phyloP scores from a whole-genome alignment of 1,284 basidiomycete species.

The Heterobasidion parviporum region DNA sequence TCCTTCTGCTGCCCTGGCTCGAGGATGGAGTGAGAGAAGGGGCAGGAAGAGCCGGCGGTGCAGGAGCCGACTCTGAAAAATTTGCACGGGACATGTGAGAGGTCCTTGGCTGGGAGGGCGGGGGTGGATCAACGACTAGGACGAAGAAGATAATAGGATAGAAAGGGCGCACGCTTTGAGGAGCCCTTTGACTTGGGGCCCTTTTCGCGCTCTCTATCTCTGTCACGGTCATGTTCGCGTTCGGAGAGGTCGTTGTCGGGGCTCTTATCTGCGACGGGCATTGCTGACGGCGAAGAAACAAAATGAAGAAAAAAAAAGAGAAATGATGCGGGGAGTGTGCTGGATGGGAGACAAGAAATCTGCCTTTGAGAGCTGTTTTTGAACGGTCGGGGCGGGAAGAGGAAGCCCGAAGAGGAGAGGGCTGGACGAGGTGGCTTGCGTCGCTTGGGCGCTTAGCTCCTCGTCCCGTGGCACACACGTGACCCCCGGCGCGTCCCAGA shows the following conservation, averaged over 20 bases:
- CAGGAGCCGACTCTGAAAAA: conserved; percentile 94
- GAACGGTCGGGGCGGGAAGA: not conserved
- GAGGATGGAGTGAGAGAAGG: conserved; percentile 74
- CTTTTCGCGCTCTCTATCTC: conserved; percentile 24
- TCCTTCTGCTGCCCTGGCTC: conserved; percentile 83
- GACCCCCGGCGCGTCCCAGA: not conserved
- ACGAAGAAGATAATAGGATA: conserved; percentile 6
- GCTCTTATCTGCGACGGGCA: conserved; percentile 24
- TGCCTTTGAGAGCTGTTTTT: too few relatives aligned
- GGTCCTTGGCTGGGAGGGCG: conserved; percentile 58
- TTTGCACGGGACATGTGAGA: conserved; percentile 97
- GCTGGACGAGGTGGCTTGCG: conserved; percentile 3
- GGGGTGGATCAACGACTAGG: not conserved
- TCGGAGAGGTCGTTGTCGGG: conserved; percentile 19
- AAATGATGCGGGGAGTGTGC: not conserved
- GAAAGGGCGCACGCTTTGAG: conserved; percentile 24
- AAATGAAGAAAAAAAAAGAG: conserved; percentile 2
- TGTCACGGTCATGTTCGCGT: conserved; percentile 25
- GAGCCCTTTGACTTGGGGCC: conserved; percentile 25
- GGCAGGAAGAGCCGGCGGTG: conserved; percentile 91
- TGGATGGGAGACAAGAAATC: not conserved
- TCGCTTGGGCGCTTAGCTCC: not conserved
- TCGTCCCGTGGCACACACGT: not conserved
- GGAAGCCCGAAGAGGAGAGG: conserved; percentile 5
- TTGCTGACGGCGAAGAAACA: conserved; percentile 5